Evolutionary conservation across 2,329 filamentous ascomycete genomes (phyloP).

Genomic region (Ophiostoma sp.): DNA sequence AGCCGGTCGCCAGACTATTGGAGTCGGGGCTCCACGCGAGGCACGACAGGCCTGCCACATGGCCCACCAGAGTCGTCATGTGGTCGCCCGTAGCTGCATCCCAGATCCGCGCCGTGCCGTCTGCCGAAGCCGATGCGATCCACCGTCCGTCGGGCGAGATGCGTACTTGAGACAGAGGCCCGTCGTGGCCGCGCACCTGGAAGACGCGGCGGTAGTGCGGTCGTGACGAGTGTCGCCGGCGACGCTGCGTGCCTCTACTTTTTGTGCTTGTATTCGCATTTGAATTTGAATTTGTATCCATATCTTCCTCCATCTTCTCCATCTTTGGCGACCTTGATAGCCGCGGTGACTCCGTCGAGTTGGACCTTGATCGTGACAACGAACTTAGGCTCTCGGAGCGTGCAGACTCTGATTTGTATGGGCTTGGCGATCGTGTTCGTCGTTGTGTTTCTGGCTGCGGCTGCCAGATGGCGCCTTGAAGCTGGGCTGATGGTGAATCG

Average conservation of each 20-base stretch:
- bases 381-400: slow-evolving; percentile 8
- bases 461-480: slow-evolving; percentile 22
- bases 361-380: not conserved
- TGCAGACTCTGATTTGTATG: not conserved
- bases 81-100: slow-evolving; percentile 70
- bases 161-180: slow-evolving; percentile 75
- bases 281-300: not conserved
- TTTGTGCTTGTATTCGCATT: slow-evolving; percentile 26
- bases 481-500: slow-evolving; percentile 26
- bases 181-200: slow-evolving; percentile 69
- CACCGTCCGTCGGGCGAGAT: slow-evolving; percentile 87
- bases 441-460: no score
- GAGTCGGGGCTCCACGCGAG: slow-evolving; percentile 93
- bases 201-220: slow-evolving; percentile 67
- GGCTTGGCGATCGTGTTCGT: not conserved
- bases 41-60: slow-evolving; percentile 86
- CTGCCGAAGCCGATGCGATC: slow-evolving; percentile 86
- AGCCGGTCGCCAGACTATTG: slow-evolving; percentile 79
- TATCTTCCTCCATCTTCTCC: slow-evolving; percentile 11
- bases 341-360: no score
- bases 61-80: slow-evolving; percentile 84
- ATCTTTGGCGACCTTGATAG: not conserved
- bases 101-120: slow-evolving; percentile 90
- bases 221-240: slow-evolving; percentile 40
- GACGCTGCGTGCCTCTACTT: not conserved